Evolutionary conservation across 306 rosid genomes (phyloP), one percentile per base, ranked within the genome.

Genomic region (Castanea sativa): DNA sequence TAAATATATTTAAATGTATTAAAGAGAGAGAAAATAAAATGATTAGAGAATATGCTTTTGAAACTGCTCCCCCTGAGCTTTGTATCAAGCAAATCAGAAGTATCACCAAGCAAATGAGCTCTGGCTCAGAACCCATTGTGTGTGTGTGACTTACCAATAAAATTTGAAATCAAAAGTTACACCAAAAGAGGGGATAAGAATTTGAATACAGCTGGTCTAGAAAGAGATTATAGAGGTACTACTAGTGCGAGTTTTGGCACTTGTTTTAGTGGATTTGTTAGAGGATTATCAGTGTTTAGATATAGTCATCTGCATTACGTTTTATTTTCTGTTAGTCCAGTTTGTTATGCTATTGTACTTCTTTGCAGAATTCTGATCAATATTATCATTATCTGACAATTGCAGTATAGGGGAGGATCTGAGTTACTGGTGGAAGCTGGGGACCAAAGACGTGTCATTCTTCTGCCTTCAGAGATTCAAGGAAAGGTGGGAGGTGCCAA

Each of bases 371-470:
- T 64, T 45, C 29, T 69, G 43, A 55, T 20, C 7, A 2, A 35
- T 21, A 55, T 78, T 7, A 58, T 43, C 51, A 53, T 67, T 35
- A 18, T 67, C 70, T 67, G 25, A 64, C 32, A 69, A 76, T 64
- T 90, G 87, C 93, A 92, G 99, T 90, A 85, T 80, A 88, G 98
- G 71, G 99, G 98, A 86, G 96, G 99, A 79, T 90, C 96, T 14
- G 99, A 95, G 88, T 85, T 95, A 45, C 80, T 95, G 85, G 97
- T 95, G 76, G 99, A 95, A 90, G 99, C 99, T 2, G 99, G 99
- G 8, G 99, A 95, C 81, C 98, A 95, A 84, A 92, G 98, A 71
- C 98, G 99, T 3, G 96, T 85, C 76, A 95, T 95, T 80, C 79
- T 75, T 72, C 78, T 95, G 92, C 98, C 99, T 68, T 79, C 85